Evolutionary conservation across 306 rosid genomes (phyloP), one percentile per base, ranked within the genome.

Genomic region (Senna siamea): DNA sequence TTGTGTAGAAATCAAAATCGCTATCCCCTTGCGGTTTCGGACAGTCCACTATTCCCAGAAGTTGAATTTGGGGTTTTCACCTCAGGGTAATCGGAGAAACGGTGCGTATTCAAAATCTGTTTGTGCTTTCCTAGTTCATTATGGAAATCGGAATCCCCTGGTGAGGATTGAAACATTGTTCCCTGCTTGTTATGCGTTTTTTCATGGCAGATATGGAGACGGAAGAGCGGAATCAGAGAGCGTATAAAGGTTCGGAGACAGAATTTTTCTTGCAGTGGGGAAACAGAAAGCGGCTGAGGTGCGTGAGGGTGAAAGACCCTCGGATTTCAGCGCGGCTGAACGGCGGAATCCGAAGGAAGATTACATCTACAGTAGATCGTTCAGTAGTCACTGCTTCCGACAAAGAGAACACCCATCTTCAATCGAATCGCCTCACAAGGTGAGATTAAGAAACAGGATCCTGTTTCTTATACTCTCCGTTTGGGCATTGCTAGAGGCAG

Each of bases 201-300:
- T 34, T 61, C 15, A 4, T 46, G 19, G 70, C 73, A 81, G 88
- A 14, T 41, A 86, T 90, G 92, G 93, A 88, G 74, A 86, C 89
- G 13, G 91, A 83, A 48, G 96, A 86, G 81, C 83, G 89, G 66
- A 88, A 84, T 86, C 85, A 84, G 79, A 84, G 84, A 41, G 83
- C 67, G 0, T 82, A 73, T 38, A 86, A 77, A 53, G 72, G 74
- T 18, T 74, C 86, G 18, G 93, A 88, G 73, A 84, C 89, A 41
- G 91, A 86, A 56, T 77, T 90, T 47, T 86, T 90, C 84, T 80
- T 90, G 74, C 91, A 86, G 91, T 88, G 96, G 96, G 96, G 89
- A 9, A 87, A 85, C 74, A 79, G 81, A 12, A 88, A 86, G 82
- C 70, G 92, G 1, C 69, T 88, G 35, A 75, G 93, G 70, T 90